phyloP scores from a whole-genome alignment of 2,329 filamentous ascomycete genomes.

The Sclerotinia minor region DNA sequence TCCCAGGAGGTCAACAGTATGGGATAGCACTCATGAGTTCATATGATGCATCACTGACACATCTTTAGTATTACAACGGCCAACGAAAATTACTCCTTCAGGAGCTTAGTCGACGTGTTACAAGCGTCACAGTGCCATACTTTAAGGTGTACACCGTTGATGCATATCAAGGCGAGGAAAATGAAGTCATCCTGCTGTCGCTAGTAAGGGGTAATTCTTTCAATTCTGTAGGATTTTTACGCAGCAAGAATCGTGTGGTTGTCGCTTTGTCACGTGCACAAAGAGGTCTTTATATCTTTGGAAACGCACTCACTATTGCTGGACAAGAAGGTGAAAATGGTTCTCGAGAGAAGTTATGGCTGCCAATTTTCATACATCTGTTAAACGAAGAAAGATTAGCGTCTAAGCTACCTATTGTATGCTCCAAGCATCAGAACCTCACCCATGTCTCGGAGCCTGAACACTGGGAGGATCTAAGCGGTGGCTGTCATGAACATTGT shows the following conservation, averaged over 20 bases:
- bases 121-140: conserved; percentile 41
- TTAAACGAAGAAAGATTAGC: conserved; percentile 43
- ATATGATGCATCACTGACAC: not conserved
- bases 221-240: conserved; percentile 69
- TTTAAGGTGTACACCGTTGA: conserved; percentile 77
- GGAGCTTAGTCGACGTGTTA: conserved; percentile 43
- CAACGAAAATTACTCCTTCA: conserved; percentile 67
- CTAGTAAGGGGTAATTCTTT: conserved; percentile 69
- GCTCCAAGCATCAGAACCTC: conserved; percentile 56
- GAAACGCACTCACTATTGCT: conserved; percentile 59
- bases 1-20: no score
- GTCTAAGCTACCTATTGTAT: conserved; percentile 58
- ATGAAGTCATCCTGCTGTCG: conserved; percentile 78
- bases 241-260: conserved; percentile 58
- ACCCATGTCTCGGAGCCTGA: conserved; percentile 53
- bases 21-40: not conserved
- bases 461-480: conserved; percentile 54
- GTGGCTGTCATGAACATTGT: conserved; percentile 55
- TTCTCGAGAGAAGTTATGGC: conserved; percentile 36
- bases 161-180: conserved; percentile 89
- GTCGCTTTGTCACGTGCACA: conserved; percentile 69
- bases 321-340: conserved; percentile 27
- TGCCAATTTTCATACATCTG: conserved; percentile 46
- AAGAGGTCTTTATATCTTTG: conserved; percentile 81
- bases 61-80: conserved; percentile 70